These are phyloP conservation scores for Pythium aristosporum DNA, from an alignment of 352 stramenopile species.

Conservation along the genomic window DNA sequence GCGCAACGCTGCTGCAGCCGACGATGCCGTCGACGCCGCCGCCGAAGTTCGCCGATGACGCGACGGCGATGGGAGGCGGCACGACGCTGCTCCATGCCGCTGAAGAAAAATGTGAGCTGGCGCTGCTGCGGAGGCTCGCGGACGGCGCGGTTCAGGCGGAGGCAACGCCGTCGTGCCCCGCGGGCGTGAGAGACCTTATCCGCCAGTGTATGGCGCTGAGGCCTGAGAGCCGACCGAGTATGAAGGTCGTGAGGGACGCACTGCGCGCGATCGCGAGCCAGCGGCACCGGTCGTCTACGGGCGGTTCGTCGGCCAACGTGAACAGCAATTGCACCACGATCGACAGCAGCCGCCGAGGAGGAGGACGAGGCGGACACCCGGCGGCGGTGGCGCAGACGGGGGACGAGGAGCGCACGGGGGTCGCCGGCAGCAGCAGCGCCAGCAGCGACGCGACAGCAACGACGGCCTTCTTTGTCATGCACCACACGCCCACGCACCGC, in stretches of 20 bases:
- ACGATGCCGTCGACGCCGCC: too few species aligned
- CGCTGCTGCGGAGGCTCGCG: slow-evolving; percentile 15
- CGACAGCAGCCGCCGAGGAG: slow-evolving; percentile 7
- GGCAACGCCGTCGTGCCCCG: slow-evolving; percentile 12
- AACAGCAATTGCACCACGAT: not conserved
- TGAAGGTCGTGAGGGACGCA: slow-evolving; percentile 9
- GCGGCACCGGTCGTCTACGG: slow-evolving; percentile 7
- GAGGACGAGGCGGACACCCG: not conserved
- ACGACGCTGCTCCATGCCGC: not conserved
- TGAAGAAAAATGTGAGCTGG: slow-evolving; percentile 13
- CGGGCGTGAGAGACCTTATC: slow-evolving; percentile 17
- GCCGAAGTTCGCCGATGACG: too few species aligned
- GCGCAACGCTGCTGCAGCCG: not conserved
- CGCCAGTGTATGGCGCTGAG: slow-evolving; percentile 13
- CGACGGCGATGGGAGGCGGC: too few species aligned
- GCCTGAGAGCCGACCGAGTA: slow-evolving; percentile 13
- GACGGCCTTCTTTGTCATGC: slow-evolving; percentile 19
- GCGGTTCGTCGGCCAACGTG: not conserved
- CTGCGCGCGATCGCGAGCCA: slow-evolving; percentile 7
- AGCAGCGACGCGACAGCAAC: slow-evolving; percentile 7
- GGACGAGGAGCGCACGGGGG: slow-evolving; percentile 7
- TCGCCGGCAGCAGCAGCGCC: slow-evolving; percentile 9
- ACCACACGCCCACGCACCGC: not conserved
- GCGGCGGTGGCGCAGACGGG: slow-evolving; percentile 3
- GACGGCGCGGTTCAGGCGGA: not conserved